These are phyloP conservation scores for Trichosanthes truncata DNA, from an alignment of 306 rosid genomes.

Conservation along the genomic window DNA sequence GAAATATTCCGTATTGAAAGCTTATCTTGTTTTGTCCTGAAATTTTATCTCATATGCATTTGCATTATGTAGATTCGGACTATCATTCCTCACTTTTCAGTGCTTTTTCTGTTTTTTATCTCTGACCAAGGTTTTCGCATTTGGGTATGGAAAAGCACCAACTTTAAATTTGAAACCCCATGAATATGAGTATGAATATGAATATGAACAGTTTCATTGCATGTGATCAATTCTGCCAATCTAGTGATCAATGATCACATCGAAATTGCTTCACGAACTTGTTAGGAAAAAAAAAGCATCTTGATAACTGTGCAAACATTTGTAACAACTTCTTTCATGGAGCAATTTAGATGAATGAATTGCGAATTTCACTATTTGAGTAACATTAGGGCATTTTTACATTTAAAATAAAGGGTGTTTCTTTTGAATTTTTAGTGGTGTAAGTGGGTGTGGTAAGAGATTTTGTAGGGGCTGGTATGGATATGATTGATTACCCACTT, in stretches of 20 bases:
- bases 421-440: background rate
- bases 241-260: background rate
- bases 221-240: background rate
- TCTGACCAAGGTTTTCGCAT: background rate
- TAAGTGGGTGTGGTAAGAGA: background rate
- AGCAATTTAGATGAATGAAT: background rate
- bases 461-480: background rate
- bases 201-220: background rate
- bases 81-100: slow-evolving; percentile 6
- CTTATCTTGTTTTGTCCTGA: background rate
- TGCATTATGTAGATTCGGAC: background rate
- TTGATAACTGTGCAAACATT: background rate
- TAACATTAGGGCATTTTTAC: background rate
- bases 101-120: slow-evolving; percentile 1
- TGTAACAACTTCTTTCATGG: background rate
- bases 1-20: background rate
- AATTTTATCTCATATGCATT: background rate
- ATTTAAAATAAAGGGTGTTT: background rate
- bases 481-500: background rate
- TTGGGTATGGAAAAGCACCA: background rate
- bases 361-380: background rate
- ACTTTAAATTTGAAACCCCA: background rate
- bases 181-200: too few species aligned
- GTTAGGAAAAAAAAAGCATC: too few species aligned
- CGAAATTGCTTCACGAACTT: background rate